Evolutionary conservation across 2,329 filamentous ascomycete species (phyloP).

Genomic region (Calonectria naviculata): DNA sequence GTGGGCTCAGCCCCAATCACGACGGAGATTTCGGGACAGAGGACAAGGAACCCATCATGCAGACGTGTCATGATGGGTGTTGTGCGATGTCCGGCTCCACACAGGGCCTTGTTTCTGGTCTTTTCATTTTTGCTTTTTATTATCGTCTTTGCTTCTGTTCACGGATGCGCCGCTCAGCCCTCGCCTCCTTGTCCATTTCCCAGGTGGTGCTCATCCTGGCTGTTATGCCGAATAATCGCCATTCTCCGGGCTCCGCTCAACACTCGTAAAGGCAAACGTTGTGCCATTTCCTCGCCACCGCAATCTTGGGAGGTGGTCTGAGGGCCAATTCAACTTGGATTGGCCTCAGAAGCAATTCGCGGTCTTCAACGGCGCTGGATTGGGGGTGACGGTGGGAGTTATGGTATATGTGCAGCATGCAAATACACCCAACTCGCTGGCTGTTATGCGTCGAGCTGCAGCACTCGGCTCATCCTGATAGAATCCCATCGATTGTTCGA

Average conservation of each 20-base stretch:
- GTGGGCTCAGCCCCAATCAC: background rate
- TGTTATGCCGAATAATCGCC: slow-evolving; percentile 6
- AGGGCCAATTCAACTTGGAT: background rate
- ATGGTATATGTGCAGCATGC: background rate
- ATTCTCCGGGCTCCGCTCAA: background rate
- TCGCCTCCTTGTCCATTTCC: background rate
- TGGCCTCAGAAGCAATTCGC: background rate
- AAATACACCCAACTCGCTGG: background rate
- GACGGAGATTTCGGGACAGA: background rate
- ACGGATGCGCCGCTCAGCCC: background rate
- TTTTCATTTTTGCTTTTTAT: background rate
- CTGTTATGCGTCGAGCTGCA: background rate
- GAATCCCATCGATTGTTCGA: background rate
- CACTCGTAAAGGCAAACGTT: background rate
- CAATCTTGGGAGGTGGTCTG: background rate
- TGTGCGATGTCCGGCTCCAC: background rate
- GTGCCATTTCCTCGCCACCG: background rate
- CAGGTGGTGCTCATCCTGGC: background rate
- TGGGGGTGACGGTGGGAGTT: background rate
- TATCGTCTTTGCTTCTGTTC: background rate
- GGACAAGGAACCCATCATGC: background rate
- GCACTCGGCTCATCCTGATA: background rate
- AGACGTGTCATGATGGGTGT: background rate
- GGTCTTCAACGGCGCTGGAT: background rate
- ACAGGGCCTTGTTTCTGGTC: slow-evolving; percentile 1